phyloP scores from a whole-genome alignment of 2,329 filamentous ascomycete genomes.

The Cytospora leucostoma region DNA sequence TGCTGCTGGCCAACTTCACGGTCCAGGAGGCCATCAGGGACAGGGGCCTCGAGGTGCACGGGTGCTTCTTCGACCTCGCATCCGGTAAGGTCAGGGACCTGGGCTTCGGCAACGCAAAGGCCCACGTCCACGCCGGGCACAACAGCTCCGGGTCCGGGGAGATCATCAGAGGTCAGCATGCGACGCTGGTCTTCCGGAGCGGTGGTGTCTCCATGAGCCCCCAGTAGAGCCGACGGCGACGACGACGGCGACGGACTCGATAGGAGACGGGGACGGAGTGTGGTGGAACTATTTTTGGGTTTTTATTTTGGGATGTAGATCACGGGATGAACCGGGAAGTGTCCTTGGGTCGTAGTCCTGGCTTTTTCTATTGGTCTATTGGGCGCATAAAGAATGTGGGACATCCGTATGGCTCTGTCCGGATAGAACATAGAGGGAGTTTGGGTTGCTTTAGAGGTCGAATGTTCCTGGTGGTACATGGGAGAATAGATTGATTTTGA shows the following conservation, averaged over 20 bases:
- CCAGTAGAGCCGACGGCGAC: slow-evolving; percentile 27
- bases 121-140: slow-evolving; percentile 22
- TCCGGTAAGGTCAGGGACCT: slow-evolving; percentile 53
- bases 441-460: background rate
- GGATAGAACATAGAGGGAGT: slow-evolving; percentile 5
- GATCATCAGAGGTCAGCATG: slow-evolving; percentile 51
- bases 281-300: background rate
- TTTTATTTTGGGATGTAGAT: background rate
- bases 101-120: slow-evolving; percentile 44
- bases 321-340: slow-evolving; percentile 6
- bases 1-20: slow-evolving; percentile 67
- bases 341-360: background rate
- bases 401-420: background rate
- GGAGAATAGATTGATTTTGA: background rate
- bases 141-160: slow-evolving; percentile 31
- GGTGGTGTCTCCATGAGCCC: slow-evolving; percentile 42
- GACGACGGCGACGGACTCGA: background rate
- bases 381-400: background rate
- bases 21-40: slow-evolving; percentile 71
- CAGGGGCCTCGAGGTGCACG: slow-evolving; percentile 73
- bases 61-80: slow-evolving; percentile 69
- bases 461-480: background rate
- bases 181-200: slow-evolving; percentile 51
- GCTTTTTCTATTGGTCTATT: background rate
- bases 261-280: slow-evolving; percentile 5